phyloP scores from a whole-genome alignment of 1,284 basidiomycete genomes.

The Cystobasidium pallidum region DNA sequence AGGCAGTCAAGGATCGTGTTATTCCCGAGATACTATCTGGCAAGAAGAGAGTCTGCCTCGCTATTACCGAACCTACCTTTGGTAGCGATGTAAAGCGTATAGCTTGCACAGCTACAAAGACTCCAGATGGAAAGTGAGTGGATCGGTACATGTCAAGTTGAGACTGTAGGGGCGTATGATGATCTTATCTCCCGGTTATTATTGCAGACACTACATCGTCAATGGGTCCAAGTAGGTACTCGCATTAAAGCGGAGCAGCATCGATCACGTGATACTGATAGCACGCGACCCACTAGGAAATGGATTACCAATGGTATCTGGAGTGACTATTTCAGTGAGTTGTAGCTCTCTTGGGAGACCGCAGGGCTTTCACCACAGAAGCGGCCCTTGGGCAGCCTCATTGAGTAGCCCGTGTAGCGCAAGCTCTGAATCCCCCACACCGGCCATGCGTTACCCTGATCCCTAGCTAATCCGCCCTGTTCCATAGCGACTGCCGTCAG shows the following conservation, averaged over 20 bases:
- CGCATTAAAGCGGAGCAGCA: too few species aligned
- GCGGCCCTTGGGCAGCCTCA: too few species aligned
- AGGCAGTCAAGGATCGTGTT: slow-evolving; percentile 57
- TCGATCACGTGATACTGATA: not conserved
- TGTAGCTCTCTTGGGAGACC: too few species aligned
- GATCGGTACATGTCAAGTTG: not conserved
- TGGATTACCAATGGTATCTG: slow-evolving; percentile 56
- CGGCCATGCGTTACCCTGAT: too few species aligned
- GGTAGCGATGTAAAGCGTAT: slow-evolving; percentile 57
- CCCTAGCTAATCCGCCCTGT: not conserved
- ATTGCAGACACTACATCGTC: slow-evolving; percentile 55
- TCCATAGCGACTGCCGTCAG: slow-evolving; percentile 55
- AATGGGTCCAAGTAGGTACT: slow-evolving; percentile 54
- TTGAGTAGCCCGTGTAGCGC: too few species aligned
- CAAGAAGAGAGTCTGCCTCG: slow-evolving; percentile 58
- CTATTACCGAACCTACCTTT: slow-evolving; percentile 54
- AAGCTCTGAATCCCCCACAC: too few species aligned
- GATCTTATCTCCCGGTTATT: not conserved
- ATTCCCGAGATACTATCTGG: slow-evolving; percentile 57
- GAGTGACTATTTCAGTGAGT: slow-evolving; percentile 48
- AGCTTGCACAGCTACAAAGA: slow-evolving; percentile 52
- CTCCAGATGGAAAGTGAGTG: slow-evolving; percentile 52
- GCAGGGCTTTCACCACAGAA: too few species aligned
- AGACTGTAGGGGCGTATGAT: not conserved
- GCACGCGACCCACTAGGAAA: slow-evolving; percentile 13